These are phyloP conservation scores for Centrapalus pauciflorus DNA, from an alignment of 129 eudicot genomes.

Conservation along the genomic window DNA sequence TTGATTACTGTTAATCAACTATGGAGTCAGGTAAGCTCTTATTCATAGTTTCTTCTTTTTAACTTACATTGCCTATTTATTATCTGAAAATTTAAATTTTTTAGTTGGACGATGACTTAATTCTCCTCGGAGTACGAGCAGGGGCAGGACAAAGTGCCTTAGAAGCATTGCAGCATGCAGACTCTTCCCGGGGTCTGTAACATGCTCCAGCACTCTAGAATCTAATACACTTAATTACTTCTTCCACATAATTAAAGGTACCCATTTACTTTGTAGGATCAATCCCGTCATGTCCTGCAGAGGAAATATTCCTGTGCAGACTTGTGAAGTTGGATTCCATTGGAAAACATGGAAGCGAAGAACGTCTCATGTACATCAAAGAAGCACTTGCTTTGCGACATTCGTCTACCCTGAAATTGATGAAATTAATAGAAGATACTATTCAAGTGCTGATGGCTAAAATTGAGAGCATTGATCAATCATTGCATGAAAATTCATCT, in stretches of 20 bases:
- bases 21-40: constrained; percentile 76
- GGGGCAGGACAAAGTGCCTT: constrained; percentile 63
- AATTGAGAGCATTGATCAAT: constrained; percentile 41
- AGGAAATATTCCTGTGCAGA: constrained; percentile 81
- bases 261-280: constrained; percentile 36
- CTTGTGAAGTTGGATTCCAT: constrained; percentile 47
- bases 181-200: constrained; percentile 55
- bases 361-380: constrained; percentile 31
- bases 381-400: constrained; percentile 64
- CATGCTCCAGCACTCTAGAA: background rate
- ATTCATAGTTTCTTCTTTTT: constrained; percentile 6
- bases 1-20: constrained; percentile 59
- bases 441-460: constrained; percentile 54
- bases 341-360: constrained; percentile 36
- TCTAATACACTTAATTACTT: background rate
- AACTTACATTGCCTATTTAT: background rate
- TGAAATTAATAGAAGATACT: constrained; percentile 60
- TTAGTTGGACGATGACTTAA: constrained; percentile 79
- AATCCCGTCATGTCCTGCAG: constrained; percentile 72
- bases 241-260: background rate
- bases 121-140: constrained; percentile 71
- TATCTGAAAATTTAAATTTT: constrained; percentile 10
- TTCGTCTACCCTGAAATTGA: constrained; percentile 57
- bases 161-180: constrained; percentile 55
- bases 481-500: constrained; percentile 55